These are phyloP conservation scores for Raphanus sativus DNA, from an alignment of 345 rosid species.

Conservation along the genomic window DNA sequence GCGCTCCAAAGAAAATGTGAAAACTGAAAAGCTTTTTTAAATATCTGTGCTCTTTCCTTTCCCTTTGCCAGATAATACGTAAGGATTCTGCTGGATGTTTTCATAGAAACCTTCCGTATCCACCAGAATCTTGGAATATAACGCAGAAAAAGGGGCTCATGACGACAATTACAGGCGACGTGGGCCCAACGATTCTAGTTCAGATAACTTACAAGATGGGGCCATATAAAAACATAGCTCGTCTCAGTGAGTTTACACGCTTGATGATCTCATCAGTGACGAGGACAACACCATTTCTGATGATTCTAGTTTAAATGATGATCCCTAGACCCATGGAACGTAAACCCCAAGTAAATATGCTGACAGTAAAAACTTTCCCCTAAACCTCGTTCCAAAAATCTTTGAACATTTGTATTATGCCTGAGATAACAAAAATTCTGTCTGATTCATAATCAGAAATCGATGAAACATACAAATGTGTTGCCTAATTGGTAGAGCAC, in stretches of 20 bases:
- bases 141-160: constrained; percentile 11
- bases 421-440: not conserved
- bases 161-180: constrained; percentile 19
- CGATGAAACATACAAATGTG: not conserved
- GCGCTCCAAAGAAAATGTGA: not conserved
- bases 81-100: too few relatives aligned
- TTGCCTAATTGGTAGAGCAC: constrained; percentile 12
- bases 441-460: constrained; percentile 8
- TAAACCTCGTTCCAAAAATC: not conserved
- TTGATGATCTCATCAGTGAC: not conserved
- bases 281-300: not conserved
- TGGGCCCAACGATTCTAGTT: constrained; percentile 1
- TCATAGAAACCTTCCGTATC: too few relatives aligned
- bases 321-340: constrained; percentile 10
- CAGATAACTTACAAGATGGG: constrained; percentile 7
- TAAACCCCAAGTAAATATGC: not conserved
- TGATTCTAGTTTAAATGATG: not conserved
- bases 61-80: not conserved
- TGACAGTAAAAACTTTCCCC: too few relatives aligned
- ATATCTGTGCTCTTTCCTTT: not conserved
- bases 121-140: not conserved
- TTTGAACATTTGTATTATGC: constrained; percentile 7
- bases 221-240: constrained; percentile 8
- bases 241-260: constrained; percentile 2
- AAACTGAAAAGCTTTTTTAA: not conserved